Base-by-base conservation (phyloP, 2,329 filamentous ascomycete genomes). In the Lachnellula subtilissima region DNA sequence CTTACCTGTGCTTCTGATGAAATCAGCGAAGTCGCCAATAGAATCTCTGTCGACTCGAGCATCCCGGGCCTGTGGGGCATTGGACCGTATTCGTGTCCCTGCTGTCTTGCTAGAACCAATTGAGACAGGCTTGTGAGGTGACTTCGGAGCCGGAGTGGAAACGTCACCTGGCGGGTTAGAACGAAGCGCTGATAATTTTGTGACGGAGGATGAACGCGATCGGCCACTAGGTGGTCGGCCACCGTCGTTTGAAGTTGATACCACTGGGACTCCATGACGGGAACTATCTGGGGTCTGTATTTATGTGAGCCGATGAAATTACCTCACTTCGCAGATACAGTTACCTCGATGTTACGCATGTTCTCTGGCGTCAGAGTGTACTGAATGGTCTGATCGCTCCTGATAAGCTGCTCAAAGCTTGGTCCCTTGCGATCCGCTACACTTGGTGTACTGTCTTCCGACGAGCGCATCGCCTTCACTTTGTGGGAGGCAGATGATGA, bases 11-110 rank as follows among this genome's bases (percentile, higher is more conserved):
- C 88, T 89, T 57, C 90, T 87, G 66, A 96, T 90, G 69, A 96
- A 97, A 57, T 95, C 88, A 22, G 91, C 89, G 73, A 97, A 90
- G 65, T 96, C 92, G 47, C 85, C 79, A 8, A 87, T 83, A 0
- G 90, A 90, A 59, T 92, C 88, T 5, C 79, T 77, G 9, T 84
- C 79, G 8, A 88, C 77, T 59, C 87, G 82, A 1, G 91, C 85
- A 62, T 96, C 91, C 60, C 91, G 82, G 23, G 91, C 84, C 52
- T 69, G 64, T 49, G 66, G 60, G 43, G 54, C 55, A 54, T 63
- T 65, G 3, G 61, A 50, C 17, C 66, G 61, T 7, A 61, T 17
- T 50, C 57, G 63, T 22, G 66, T 58, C 14, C 56, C 64, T 8
- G 56, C 2, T 8, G 45, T 28, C 5, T 11, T 57, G 45, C 59